A percentile compares a stretch with the other conserved stretches of the same genome.
These are phyloP conservation scores for Aureobasidium mangrovei DNA, from an alignment of 2,329 filamentous ascomycete genomes.

Conservation along the genomic window DNA sequence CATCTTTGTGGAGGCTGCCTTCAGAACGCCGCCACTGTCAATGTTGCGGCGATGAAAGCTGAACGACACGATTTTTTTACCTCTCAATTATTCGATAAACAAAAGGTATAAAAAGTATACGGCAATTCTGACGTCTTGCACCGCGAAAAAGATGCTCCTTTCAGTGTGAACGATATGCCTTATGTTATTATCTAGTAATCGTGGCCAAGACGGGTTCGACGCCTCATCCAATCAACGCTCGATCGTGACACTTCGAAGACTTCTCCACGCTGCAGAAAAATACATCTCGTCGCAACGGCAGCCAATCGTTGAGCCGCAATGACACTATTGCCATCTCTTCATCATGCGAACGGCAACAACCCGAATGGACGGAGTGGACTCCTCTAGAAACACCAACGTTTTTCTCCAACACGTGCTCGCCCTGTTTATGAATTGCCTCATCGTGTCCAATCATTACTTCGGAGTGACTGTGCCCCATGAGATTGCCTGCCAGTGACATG, in stretches of 20 bases:
- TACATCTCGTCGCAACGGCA: not conserved
- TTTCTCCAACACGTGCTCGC: not conserved
- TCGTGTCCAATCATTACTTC: not conserved
- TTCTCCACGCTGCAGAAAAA: not conserved
- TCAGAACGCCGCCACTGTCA: too few species aligned
- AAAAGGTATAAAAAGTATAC: too few species aligned
- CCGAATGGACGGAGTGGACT: too few species aligned
- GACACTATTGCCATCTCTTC: not conserved
- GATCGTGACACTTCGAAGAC: not conserved
- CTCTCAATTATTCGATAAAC: too few species aligned
- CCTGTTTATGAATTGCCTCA: not conserved
- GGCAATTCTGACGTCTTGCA: not conserved
- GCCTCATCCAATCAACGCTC: slow-evolving; percentile 2
- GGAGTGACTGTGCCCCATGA: not conserved
- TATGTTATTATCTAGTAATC: not conserved
- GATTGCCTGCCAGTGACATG: not conserved
- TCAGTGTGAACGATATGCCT: not conserved
- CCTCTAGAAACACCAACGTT: not conserved
- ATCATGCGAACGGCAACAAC: not conserved
- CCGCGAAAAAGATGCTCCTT: not conserved
- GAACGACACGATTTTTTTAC: not conserved
- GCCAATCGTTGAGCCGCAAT: not conserved
- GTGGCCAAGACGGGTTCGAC: not conserved
- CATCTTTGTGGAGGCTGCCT: not conserved
- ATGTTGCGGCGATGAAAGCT: not conserved